Conservation (phyloP, 202 grass and related monocot species). For the Setaria viridis region DNA sequence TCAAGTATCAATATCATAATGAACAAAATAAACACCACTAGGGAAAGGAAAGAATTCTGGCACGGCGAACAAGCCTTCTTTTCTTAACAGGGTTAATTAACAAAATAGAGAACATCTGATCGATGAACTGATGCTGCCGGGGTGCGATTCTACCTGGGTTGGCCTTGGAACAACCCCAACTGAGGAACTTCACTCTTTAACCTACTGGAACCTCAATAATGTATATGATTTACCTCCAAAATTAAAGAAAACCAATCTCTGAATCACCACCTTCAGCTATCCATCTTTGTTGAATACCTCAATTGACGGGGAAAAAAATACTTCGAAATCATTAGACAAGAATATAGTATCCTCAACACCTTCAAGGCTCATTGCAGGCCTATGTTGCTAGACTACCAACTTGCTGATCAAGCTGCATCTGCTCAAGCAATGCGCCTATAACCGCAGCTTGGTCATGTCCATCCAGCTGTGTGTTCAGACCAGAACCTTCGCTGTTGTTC, state of each 20-base stretch:
- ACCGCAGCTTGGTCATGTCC: conserved; percentile 64
- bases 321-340: conserved; percentile 54
- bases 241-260: conserved; percentile 74
- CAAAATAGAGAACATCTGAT: conserved; percentile 45
- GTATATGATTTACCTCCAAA: conserved; percentile 67
- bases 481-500: conserved; percentile 29
- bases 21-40: conserved; percentile 59
- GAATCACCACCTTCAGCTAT: conserved; percentile 72
- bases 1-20: conserved; percentile 59
- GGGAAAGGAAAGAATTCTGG: conserved; percentile 55
- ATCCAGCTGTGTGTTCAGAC: conserved; percentile 37
- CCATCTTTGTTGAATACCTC: conserved; percentile 49
- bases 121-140: conserved; percentile 63
- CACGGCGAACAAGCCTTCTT: conserved; percentile 28
- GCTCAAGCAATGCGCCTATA: conserved; percentile 70
- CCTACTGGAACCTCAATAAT: conserved; percentile 61
- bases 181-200: conserved; percentile 57
- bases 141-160: conserved; percentile 65
- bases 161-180: conserved; percentile 57
- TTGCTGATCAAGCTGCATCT: conserved; percentile 71
- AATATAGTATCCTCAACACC: conserved; percentile 40
- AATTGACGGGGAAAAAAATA: conserved; percentile 56
- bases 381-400: conserved; percentile 60
- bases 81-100: conserved; percentile 60
- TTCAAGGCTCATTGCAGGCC: conserved; percentile 15